Percentiles rank a stretch among this genome's conserved stretches.
These are phyloP conservation scores for Pythium brachiatum DNA, from an alignment of 352 stramenopile genomes.

Conservation along the genomic window DNA sequence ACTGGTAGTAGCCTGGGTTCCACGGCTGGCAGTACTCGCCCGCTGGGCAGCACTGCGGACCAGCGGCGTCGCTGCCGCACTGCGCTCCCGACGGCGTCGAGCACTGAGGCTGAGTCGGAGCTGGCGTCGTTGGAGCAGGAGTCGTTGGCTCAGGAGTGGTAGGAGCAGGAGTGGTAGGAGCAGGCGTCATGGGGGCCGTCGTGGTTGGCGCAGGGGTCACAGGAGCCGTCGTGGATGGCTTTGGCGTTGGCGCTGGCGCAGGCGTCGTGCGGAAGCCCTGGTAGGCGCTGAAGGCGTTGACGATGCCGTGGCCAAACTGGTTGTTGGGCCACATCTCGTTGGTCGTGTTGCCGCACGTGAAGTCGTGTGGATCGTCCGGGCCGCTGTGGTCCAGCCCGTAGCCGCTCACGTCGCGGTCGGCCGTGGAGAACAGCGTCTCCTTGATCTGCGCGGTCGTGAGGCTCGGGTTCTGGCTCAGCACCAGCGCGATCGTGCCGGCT, in stretches of 20 bases:
- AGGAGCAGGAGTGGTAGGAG: not conserved
- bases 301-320: conserved; percentile 18
- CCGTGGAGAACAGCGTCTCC: conserved; percentile 7
- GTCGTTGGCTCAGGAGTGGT: conserved; percentile 1
- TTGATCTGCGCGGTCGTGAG: conserved; percentile 20
- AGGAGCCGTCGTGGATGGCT: not conserved
- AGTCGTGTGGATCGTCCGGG: conserved; percentile 13
- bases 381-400: conserved; percentile 16
- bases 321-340: conserved; percentile 16
- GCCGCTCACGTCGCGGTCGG: conserved; percentile 12
- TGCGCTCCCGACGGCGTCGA: conserved; percentile 3
- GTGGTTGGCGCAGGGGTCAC: not conserved
- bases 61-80: conserved; percentile 18
- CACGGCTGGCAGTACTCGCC: conserved; percentile 58
- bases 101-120: conserved; percentile 3
- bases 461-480: conserved; percentile 21
- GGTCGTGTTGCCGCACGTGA: conserved; percentile 18
- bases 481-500: conserved; percentile 26
- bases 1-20: conserved; percentile 64
- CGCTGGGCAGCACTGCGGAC: conserved; percentile 4
- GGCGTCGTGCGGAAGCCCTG: conserved; percentile 2
- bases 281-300: conserved; percentile 18
- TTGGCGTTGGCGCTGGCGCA: not conserved
- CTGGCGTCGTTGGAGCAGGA: not conserved
- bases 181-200: not conserved